These are phyloP conservation scores for Fraxinus excelsior DNA, from an alignment of 257 asterid species.

Conservation along the genomic window DNA sequence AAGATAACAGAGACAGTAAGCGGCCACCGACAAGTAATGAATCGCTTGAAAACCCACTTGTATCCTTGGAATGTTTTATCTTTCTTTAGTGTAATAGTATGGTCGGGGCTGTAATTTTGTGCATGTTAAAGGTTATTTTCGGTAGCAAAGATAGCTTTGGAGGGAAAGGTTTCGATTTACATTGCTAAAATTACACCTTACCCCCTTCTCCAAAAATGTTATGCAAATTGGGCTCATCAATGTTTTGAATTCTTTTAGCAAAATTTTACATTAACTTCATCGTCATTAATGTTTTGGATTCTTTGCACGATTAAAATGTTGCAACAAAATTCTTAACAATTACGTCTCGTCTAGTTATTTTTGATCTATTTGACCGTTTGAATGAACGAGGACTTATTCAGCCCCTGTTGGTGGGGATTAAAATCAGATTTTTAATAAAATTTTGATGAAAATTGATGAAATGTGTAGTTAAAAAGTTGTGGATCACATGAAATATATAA, in stretches of 20 bases:
- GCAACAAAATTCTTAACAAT: no score
- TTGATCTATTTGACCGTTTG: no score
- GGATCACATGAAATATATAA: no score
- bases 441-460: no score
- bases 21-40: constrained; percentile 61
- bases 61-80: constrained; percentile 91
- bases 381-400: no score
- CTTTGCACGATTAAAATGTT: no score
- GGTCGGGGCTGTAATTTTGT: constrained; percentile 2
- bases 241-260: neutral
- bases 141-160: constrained; percentile 31
- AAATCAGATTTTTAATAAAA: no score
- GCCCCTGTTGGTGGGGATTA: no score
- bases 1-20: constrained; percentile 30
- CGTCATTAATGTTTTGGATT: no score
- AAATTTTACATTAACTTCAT: neutral
- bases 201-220: neutral
- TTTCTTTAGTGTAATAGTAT: constrained; percentile 46
- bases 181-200: neutral
- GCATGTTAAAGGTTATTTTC: constrained; percentile 27
- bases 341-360: no score
- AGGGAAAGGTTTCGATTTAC: constrained; percentile 20
- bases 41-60: constrained; percentile 86
- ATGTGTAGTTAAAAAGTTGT: no score
- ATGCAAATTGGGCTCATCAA: neutral